phyloP scores from a whole-genome alignment of 169 alveolate genomes.

The Cryptosporidium canis region DNA sequence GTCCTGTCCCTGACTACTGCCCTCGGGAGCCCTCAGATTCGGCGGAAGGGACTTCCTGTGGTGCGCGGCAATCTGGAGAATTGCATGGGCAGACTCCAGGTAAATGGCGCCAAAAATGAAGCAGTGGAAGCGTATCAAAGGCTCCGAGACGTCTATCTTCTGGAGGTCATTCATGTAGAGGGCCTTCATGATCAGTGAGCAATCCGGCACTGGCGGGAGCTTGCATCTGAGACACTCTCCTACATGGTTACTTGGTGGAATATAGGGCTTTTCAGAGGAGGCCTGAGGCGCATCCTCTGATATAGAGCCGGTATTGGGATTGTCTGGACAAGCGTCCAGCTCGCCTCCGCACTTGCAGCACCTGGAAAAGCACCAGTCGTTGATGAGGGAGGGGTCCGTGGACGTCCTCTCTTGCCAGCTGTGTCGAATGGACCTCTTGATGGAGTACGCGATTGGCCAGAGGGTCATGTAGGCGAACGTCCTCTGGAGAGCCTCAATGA shows the following conservation, averaged over 20 bases:
- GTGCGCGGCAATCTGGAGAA: conserved; percentile 69
- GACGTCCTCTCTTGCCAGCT: conserved; percentile 60
- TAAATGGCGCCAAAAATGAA: conserved; percentile 77
- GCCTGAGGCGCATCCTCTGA: not conserved
- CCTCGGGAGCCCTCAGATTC: not conserved
- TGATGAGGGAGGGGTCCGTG: conserved; percentile 35
- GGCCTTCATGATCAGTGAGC: conserved; percentile 78
- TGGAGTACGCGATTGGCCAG: conserved; percentile 83
- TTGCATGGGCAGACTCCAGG: conserved; percentile 67
- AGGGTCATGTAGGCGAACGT: conserved; percentile 86
- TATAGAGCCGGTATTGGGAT: not conserved
- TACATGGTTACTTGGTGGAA: too few species aligned
- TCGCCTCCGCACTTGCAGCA: conserved; percentile 77
- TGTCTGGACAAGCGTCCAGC: not conserved
- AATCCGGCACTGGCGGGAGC: conserved; percentile 80
- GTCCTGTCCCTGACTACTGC: not conserved
- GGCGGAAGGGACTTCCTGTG: conserved; percentile 45
- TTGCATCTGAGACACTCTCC: conserved; percentile 29
- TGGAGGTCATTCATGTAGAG: conserved; percentile 84
- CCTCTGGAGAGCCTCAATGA: conserved; percentile 84
- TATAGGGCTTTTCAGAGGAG: too few species aligned
- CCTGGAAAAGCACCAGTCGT: conserved; percentile 62
- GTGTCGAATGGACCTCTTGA: conserved; percentile 56
- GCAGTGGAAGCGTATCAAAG: conserved; percentile 81
- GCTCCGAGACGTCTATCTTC: conserved; percentile 82